Base-by-base conservation (phyloP, 208 protist genomes). In the Acanthamoeba triangularis region DNA sequence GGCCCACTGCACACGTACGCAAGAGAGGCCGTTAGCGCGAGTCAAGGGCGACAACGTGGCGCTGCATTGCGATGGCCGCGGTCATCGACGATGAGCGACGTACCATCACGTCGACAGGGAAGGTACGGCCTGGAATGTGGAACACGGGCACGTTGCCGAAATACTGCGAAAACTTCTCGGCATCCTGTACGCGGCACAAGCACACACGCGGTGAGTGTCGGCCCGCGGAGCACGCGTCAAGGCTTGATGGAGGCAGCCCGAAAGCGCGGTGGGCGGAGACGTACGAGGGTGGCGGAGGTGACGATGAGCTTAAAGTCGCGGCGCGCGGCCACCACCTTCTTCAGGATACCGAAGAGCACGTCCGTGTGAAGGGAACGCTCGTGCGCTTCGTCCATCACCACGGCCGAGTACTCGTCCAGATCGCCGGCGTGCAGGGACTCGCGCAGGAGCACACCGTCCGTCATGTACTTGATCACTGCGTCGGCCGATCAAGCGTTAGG, bases 231-330 rank as follows among this genome's bases (percentile, higher is more conserved):
- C 44, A 47, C 44, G 44, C 44, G 7, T 59, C 11, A 59, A 63
- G 20, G 56, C 56, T 25, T 16, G 44, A 8, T 47, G 44, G 44
- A 47, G 10, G 61, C 25, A 23, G 59, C 59, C 10, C 4, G 69
- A 44, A 59, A 3, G 33, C 8, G 69, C 7, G 16, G 7, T 25
- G 33, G n/a, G 30, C 76, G 99, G 98, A 25, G 33, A 30, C 69
- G 69, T 44, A 78, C 69, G 52, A 99, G 99, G 8, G 99, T 99
- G 7, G 99, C 99, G 2, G 99, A 99, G 5, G 99, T 99, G 5
- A 99, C 99, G 82, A 99, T 99, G 3, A 99, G 96, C 97, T 99
- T 99, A 11, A 99, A 95, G 94, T 99, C 99, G 0, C 97, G 94
- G 5, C 98, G 94, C 23, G 96, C 49, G 5, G 94, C 25, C 3